Base-by-base conservation (phyloP, 495 filamentous ascomycete genomes). In the Cercophora scortea region DNA sequence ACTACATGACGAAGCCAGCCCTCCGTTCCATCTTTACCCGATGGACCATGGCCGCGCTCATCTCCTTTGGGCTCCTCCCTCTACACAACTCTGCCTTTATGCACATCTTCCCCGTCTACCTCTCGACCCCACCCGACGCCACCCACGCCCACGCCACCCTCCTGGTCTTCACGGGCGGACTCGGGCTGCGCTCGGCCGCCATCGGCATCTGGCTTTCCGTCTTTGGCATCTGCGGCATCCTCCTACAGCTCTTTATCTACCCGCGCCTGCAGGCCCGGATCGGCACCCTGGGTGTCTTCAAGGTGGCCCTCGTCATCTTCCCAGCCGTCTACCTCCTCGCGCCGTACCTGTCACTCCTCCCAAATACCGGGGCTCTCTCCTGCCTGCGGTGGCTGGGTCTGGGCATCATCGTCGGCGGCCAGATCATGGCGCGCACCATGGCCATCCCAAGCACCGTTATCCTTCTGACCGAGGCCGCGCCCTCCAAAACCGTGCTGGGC, bases 361-460 rank as follows among this genome's bases (percentile, higher is more conserved):
- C 43, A 11, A 43, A 53, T 7, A 40, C 16, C 7, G 51, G 51
- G 18, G 8, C 3, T 9, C 68, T 90, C 1, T 81, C 82, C 58
- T 64, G 57, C 58, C 16, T 52, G 49, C 42, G 77, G 62, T 55
- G 47, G 65, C 16, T 75, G 78, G 47, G 86, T 75, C 78, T 91
- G 17, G 79, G 78, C 0, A 34, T 75, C 2, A 79, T 91, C 0
- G 71, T 89, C 0, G 74, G 76, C 32, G 61, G 87, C 2, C 87
- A 90, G 61, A 86, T 89, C 19, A 65, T 82, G 15, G 88, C 84
- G 1, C 74, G 85, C 41, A 89, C 86, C 4, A 89, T 90, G 58
- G 82, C 81, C 3, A 70, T 87, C 0, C 86, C 87, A 0, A 79
- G 78, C 6, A 79, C 79, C 1, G 77, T 86, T 0, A 88, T 89